Evolutionary conservation across 352 stramenopile genomes (phyloP).

Genomic region (Globisporangium carolinianum): DNA sequence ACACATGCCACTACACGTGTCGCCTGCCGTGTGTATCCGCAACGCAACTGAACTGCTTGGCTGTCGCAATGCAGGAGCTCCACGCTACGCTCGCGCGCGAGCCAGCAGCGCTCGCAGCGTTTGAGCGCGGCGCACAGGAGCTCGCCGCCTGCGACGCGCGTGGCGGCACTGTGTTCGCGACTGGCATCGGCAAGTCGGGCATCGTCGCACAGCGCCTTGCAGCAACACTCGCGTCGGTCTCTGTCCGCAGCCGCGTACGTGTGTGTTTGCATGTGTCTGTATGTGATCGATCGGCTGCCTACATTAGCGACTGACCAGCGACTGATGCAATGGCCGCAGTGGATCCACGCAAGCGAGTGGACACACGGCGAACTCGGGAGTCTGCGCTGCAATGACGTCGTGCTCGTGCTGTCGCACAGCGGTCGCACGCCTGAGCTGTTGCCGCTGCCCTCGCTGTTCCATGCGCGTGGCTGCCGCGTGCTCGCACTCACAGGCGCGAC

Average conservation of each 20-base stretch:
- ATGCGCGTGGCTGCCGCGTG: slow-evolving; percentile 25
- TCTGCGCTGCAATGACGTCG: slow-evolving; percentile 48
- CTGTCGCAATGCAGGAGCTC: slow-evolving; percentile 21
- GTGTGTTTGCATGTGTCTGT: background rate
- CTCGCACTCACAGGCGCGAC: slow-evolving; percentile 45
- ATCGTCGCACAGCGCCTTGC: slow-evolving; percentile 65
- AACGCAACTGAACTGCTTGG: background rate
- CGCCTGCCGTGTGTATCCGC: too few species aligned
- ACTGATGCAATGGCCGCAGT: slow-evolving; percentile 20
- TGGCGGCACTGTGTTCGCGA: slow-evolving; percentile 47
- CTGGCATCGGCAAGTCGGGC: slow-evolving; percentile 76
- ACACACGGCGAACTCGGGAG: slow-evolving; percentile 72
- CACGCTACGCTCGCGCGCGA: slow-evolving; percentile 28
- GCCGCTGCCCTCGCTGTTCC: slow-evolving; percentile 39
- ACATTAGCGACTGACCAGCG: too few species aligned
- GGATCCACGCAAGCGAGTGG: slow-evolving; percentile 76
- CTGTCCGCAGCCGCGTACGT: slow-evolving; percentile 56
- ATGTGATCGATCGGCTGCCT: background rate
- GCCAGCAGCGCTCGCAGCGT: slow-evolving; percentile 14
- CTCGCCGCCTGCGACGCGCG: slow-evolving; percentile 43
- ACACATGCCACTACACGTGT: too few species aligned
- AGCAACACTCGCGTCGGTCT: slow-evolving; percentile 66
- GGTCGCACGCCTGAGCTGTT: slow-evolving; percentile 58
- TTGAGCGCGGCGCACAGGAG: slow-evolving; percentile 22
- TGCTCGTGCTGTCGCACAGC: slow-evolving; percentile 70